Evolutionary conservation across 2,329 filamentous ascomycete species (phyloP), one percentile per base, ranked within the genome.

Genomic region (Chrysoporthe puriensis): DNA sequence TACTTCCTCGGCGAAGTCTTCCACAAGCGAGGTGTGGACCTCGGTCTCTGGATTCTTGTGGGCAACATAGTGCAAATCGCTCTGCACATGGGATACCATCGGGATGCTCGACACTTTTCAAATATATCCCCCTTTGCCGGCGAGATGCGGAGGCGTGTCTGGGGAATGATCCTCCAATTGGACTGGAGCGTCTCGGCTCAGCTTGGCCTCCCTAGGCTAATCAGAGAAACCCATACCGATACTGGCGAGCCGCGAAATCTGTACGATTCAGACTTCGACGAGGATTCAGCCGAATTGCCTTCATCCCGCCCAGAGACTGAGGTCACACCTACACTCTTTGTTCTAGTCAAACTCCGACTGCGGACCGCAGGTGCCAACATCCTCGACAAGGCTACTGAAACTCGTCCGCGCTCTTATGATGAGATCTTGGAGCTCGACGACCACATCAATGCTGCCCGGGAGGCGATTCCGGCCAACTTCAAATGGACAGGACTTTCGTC

Each of bases 141-240:
- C 8, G 82, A 84, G 70, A 81, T 84, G 76, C 72, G 83, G 43
- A 76, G 83, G 21, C 75, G 83, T 9, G 68, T 79, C 0, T 85
- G 82, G 82, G 73, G 76, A 21, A 73, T 77, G 18, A 74, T 83
- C 1, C 75, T 74, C 58, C 79, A 81, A 73, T 71, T 82, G 21
- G 82, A 84, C 66, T 73, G 80, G 3, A 69, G 79, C 4, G 74
- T 81, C 4, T 81, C 80, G 0, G 78, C 78, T 34, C 79, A 82
- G 58, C 74, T 83, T 32, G 83, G 82, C 13, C 74, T 84, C 54
- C 82, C 82, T 2, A 77, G 79, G 3, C 76, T 82, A 70, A 76
- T 83, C 18, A 73, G 73, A 9, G 77, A 77, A 3, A 71, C 76
- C 26, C 76, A 79, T n/a, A 76, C 73, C 50, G 81, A 84, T 65